phyloP scores from a whole-genome alignment of 2,329 filamentous ascomycete genomes.

The Ascochyta koolunga region DNA sequence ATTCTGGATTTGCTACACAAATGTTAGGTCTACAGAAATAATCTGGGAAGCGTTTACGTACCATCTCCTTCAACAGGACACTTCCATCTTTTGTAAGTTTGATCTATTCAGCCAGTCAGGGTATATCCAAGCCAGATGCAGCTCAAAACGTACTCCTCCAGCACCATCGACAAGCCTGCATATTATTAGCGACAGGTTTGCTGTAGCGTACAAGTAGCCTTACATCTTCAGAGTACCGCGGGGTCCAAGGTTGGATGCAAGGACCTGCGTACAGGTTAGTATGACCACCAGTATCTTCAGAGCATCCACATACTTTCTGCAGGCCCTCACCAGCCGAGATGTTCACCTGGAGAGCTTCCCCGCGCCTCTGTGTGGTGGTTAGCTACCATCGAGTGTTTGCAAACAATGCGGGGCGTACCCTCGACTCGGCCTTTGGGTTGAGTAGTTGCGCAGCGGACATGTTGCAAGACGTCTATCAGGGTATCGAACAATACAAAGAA shows the following conservation, averaged over 20 bases:
- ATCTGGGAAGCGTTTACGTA: conserved; percentile 38
- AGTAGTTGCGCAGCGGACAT: conserved; percentile 99
- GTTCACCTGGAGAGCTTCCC: conserved; percentile 95
- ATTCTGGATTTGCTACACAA: conserved; percentile 84
- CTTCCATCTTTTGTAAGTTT: conserved; percentile 99
- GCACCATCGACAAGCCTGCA: conserved; percentile 66
- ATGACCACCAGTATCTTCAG: background rate
- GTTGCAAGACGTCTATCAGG: conserved; percentile 31
- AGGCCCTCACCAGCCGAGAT: conserved; percentile 91
- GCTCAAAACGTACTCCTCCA: conserved; percentile 56
- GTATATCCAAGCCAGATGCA: background rate
- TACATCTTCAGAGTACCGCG: conserved; percentile 96
- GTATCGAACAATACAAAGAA: conserved; percentile 30
- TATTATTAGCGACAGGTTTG: conserved; percentile 35
- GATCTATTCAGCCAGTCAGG: conserved; percentile 64
- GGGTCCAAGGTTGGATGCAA: conserved; percentile 95
- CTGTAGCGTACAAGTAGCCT: conserved; percentile 56
- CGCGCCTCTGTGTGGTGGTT: conserved; percentile 75
- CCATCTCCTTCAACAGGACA: conserved; percentile 74
- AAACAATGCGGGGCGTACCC: conserved; percentile 64
- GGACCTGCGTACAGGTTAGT: conserved; percentile 68
- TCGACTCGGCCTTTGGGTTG: conserved; percentile 98
- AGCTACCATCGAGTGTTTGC: conserved; percentile 43
- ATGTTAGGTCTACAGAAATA: conserved; percentile 16
- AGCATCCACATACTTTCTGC: conserved; percentile 48